A percentile compares a stretch with the other conserved stretches of the same genome.
These are phyloP conservation scores for Psidium friedrichsthalianum DNA, from an alignment of 345 rosid genomes.

Conservation along the genomic window DNA sequence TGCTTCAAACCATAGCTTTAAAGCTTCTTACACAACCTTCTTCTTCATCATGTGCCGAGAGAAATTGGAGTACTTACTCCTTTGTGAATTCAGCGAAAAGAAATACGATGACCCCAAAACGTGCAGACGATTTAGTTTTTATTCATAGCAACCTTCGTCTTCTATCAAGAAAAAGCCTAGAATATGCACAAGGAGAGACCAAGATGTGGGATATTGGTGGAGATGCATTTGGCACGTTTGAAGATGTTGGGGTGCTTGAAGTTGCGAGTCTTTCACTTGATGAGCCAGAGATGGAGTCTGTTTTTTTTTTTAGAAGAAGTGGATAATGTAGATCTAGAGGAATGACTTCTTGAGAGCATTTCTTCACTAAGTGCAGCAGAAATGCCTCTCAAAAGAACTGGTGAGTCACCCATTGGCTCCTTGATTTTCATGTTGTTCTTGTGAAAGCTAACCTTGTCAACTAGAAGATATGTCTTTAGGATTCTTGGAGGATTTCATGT, in stretches of 20 bases:
- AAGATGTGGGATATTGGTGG: not conserved
- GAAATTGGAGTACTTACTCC: not conserved
- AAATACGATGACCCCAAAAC: not conserved
- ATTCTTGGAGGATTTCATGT: not conserved
- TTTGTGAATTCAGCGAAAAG: not conserved
- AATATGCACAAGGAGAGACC: not conserved
- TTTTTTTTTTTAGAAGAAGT: not conserved
- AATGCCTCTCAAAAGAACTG: conserved; percentile 19
- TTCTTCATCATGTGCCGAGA: not conserved
- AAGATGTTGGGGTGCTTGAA: not conserved
- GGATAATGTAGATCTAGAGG: not conserved
- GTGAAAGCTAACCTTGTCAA: not conserved
- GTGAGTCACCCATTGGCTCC: not conserved
- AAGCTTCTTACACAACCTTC: not conserved
- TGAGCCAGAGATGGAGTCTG: not conserved
- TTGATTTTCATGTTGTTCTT: not conserved
- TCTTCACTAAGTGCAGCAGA: not conserved
- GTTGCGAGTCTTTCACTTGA: not conserved
- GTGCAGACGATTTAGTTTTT: not conserved
- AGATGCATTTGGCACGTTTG: not conserved
- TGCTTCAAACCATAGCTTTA: not conserved
- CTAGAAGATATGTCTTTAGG: not conserved
- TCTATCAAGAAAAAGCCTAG: not conserved
- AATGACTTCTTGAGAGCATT: not conserved
- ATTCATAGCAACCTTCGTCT: not conserved